Conservation (phyloP, 352 stramenopile species). For the Peronosclerospora sorghi region DNA sequence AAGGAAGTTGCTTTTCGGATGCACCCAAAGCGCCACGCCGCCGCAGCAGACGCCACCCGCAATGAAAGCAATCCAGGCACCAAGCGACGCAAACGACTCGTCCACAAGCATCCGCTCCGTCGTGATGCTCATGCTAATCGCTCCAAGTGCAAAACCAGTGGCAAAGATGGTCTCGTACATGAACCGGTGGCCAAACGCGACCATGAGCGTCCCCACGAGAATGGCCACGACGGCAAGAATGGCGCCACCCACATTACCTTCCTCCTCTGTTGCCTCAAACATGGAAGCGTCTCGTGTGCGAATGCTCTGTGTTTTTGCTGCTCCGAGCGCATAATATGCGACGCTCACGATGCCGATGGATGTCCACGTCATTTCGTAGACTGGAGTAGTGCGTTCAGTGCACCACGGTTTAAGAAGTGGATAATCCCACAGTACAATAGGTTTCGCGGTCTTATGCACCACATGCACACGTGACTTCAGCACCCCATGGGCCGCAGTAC, state of each 20-base stretch:
- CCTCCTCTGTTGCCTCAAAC: conserved; percentile 16
- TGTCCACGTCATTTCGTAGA: no score
- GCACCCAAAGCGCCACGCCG: conserved; percentile 21
- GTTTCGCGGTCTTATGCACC: no score
- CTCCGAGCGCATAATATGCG: neutral
- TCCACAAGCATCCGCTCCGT: conserved; percentile 20
- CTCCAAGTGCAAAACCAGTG: conserved; percentile 19
- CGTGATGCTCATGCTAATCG: conserved; percentile 17
- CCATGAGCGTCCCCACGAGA: conserved; percentile 16
- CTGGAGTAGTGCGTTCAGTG: no score
- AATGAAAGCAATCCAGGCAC: conserved; percentile 27
- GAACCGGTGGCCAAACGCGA: conserved; percentile 23
- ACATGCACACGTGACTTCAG: no score
- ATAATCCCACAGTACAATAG: no score
- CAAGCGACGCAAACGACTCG: conserved; percentile 15
- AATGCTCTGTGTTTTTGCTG: conserved; percentile 3
- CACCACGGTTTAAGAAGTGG: no score
- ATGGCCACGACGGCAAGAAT: conserved; percentile 24
- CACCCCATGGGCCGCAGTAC: no score
- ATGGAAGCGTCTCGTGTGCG: conserved; percentile 13
- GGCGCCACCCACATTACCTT: conserved; percentile 6
- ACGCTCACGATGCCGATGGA: no score
- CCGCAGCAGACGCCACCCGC: conserved; percentile 20
- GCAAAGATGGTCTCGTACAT: conserved; percentile 24
- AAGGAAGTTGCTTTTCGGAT: conserved; percentile 25